Base-by-base conservation (phyloP, 2,329 filamentous ascomycete genomes). In the Pseudogymnoascus sp. region DNA sequence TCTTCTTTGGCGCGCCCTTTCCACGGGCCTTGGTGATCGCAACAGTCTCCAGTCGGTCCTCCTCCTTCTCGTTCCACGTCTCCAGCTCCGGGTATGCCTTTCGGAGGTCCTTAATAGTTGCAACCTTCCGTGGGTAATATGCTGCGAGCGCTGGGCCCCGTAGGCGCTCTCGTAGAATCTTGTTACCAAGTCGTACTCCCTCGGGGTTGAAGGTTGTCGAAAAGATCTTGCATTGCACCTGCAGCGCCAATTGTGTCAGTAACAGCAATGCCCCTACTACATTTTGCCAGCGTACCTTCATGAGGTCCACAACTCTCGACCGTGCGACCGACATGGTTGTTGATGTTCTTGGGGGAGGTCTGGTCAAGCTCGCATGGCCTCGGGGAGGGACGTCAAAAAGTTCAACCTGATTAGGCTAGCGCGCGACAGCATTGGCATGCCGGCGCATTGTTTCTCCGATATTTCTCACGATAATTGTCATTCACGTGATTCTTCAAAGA, bases 151-250 rank as follows among this genome's bases (percentile, higher is more conserved):
- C 78, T 31, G 92, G 90, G n/a, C 94, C 94, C 71, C 84, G 85
- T 65, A 97, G 80, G 71, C 92, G 86, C 74, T 97, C 89, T 71
- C 92, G 90, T 63, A 99, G 81, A 73, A 99, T 81, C 76, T 94
- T 96, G 78, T 94, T 97, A 71, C 94, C 94, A 68, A 90, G 84
- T 64, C 94, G 90, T 64, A 88, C 75, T 68, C 86, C 80, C 61
- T 90, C 82, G 26, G 94, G 94, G 76, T 99, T 99, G 80, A 86
- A 97, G 60, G 87, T 92, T 59, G 89, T 90, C 71, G 87, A 87
- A 80, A 97, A 99, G 78, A 97, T 84, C 74, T 87, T 85, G 81
- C 91, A 96, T 87, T 92, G 92, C 71, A 84, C 83, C 92, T 97
- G 69, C 47, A 76, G 4, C 54, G 37, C 64, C 40, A 65, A 63